phyloP scores from a whole-genome alignment of 257 asterid genomes.

The Ligustrum vulgare region DNA sequence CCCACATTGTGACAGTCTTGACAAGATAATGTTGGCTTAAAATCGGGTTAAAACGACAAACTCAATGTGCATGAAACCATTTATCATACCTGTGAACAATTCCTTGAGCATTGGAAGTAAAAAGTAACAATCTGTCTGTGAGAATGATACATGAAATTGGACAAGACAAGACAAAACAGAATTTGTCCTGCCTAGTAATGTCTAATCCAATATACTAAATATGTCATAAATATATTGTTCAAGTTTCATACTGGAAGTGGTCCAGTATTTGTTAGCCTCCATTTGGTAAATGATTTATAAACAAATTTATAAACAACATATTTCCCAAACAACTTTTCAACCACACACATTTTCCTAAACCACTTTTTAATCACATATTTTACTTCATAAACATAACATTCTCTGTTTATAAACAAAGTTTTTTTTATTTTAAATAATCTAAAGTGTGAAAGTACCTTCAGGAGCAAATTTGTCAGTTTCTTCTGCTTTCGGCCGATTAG shows the following conservation, averaged over 20 bases:
- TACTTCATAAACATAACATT: too few relatives aligned
- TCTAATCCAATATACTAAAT: background rate
- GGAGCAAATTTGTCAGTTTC: conserved; percentile 40
- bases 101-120: background rate
- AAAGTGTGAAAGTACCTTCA: conserved; percentile 46
- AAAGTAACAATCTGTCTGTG: too few relatives aligned
- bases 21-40: background rate
- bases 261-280: background rate
- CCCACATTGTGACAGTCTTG: background rate
- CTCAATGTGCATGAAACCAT: background rate
- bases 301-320: too few relatives aligned
- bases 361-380: too few relatives aligned
- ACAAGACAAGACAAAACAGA: background rate
- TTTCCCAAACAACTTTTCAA: too few relatives aligned
- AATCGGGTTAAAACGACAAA: background rate
- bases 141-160: background rate
- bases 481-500: conserved; percentile 42
- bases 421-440: background rate
- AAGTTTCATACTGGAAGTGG: background rate
- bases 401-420: too few relatives aligned
- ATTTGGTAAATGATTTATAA: too few relatives aligned
- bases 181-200: background rate
- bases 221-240: background rate
- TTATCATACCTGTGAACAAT: background rate
- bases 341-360: too few relatives aligned